Evolutionary conservation across 2,329 filamentous ascomycete genomes (phyloP).

Genomic region (Apiospora phragmitis): DNA sequence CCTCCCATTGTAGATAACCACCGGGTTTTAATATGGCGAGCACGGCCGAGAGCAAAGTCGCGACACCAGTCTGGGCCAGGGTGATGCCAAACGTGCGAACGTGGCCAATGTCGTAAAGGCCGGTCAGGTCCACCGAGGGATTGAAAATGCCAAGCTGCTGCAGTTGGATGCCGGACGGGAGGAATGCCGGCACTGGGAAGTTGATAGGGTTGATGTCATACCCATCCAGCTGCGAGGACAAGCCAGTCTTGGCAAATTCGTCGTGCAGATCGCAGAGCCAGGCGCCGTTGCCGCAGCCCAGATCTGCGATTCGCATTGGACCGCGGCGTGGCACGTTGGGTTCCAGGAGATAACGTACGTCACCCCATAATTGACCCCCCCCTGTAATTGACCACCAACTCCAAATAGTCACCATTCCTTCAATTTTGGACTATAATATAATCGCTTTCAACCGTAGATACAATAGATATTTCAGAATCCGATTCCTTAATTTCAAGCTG

Average conservation of each 20-base stretch:
- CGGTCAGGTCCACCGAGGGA: slow-evolving; percentile 18
- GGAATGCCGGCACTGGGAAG: slow-evolving; percentile 19
- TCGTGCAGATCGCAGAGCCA: slow-evolving; percentile 22
- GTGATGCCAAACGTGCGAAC: slow-evolving; percentile 21
- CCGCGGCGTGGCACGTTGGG: not conserved
- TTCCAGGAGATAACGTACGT: slow-evolving; percentile 21
- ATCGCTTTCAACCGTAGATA: no score
- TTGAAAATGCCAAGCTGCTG: slow-evolving; percentile 21
- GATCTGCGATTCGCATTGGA: slow-evolving; percentile 19
- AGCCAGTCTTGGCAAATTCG: not conserved
- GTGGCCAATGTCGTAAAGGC: slow-evolving; percentile 26
- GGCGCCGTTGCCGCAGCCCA: slow-evolving; percentile 27
- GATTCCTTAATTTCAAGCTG: no score
- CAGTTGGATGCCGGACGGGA: slow-evolving; percentile 20
- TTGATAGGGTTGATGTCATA: slow-evolving; percentile 25
- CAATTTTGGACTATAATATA: no score
- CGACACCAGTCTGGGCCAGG: no score
- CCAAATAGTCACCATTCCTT: no score
- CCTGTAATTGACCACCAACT: no score
- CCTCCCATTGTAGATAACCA: slow-evolving; percentile 27
- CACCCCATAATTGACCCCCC: no score
- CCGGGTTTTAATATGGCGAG: slow-evolving; percentile 25
- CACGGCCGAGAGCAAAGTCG: slow-evolving; percentile 12
- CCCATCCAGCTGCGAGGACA: slow-evolving; percentile 20
- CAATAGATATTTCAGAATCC: no score